Evolutionary conservation across 2,329 filamentous ascomycete species (phyloP), one percentile per base, ranked within the genome.

Genomic region (Hirsutella minnesotensis): DNA sequence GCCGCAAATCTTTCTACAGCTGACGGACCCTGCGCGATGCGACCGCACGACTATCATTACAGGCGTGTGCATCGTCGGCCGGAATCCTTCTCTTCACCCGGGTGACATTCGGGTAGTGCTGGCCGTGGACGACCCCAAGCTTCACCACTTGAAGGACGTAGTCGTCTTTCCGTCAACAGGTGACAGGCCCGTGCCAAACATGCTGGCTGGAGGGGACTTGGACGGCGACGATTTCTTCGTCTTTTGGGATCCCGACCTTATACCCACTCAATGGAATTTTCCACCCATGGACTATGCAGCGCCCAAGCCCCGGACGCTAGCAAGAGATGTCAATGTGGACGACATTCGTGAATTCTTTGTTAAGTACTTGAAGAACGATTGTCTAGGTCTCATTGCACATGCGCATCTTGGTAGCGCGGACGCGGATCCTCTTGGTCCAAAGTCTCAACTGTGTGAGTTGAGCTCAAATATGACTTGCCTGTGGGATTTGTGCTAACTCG

Each of bases 171-270:
- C 92, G 1, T 78, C 85, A 30, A 81, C 69, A 0, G 90, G 90
- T 0, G 87, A 95, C 55, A 73, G 83, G 15, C 87, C 94, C 48
- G 66, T 98, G 19, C 79, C 89, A 1, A 88, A 84, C 54, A 96
- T 96, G 90, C 88, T 92, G 49, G 95, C 92, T 4, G 92, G 92
- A 2, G 92, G 92, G 0, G 92, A 98, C 56, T 72, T 98, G 0
- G 92, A 98, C 56, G 92, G 92, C 0, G 92, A 98, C 53, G 92
- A 98, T 56, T 98, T 88, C 57, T 81, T 96, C 43, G 79, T 96
- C 5, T 83, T 95, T 38, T 98, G 92, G 90, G 89, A 98, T 51
- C 59, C 70, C 19, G 73, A 76, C 13, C 66, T 98, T 7, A 68
- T 94, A 21, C 86, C 86, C 0, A 50, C 61, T 1, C 64, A 75